A percentile compares a stretch with the other conserved stretches of the same genome.
These are phyloP conservation scores for Amaranthus palmeri DNA, from an alignment of 148 eudicot genomes.

Conservation along the genomic window DNA sequence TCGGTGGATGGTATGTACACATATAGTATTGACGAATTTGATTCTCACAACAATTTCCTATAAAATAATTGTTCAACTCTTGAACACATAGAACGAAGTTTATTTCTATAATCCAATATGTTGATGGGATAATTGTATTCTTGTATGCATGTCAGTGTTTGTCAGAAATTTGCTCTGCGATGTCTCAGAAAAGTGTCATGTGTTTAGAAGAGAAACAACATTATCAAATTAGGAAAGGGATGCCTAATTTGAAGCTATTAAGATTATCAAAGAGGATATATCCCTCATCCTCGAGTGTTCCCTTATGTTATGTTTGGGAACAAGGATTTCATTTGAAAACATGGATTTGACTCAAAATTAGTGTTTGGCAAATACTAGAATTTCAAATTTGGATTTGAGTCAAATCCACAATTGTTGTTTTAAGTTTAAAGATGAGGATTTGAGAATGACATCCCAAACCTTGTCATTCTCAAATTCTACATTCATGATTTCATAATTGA, in stretches of 20 bases:
- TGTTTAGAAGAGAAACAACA: neutral
- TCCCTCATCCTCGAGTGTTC: neutral
- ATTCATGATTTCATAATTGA: too few relatives aligned
- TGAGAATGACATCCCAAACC: too few relatives aligned
- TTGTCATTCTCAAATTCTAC: too few relatives aligned
- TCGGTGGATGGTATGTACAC: conserved; percentile 74
- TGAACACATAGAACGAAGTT: too few relatives aligned
- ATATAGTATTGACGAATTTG: neutral
- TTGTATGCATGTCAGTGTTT: neutral
- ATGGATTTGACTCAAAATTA: too few relatives aligned
- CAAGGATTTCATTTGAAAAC: too few relatives aligned
- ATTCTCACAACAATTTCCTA: neutral
- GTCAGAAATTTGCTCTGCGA: neutral
- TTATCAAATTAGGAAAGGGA: neutral
- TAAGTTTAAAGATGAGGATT: too few relatives aligned
- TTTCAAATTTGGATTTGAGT: too few relatives aligned
- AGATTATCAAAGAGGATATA: neutral
- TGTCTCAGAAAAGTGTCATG: neutral
- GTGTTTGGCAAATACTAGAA: too few relatives aligned
- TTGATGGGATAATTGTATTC: neutral
- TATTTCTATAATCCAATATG: neutral
- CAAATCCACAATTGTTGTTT: too few relatives aligned
- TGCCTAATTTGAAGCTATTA: neutral
- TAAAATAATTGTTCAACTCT: neutral
- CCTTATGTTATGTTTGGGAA: too few relatives aligned